A percentile compares a stretch with the other conserved stretches of the same genome.
Evolutionary conservation across 164 flowering plant genomes (phyloP).

Genomic region (Stephania yunnanensis): DNA sequence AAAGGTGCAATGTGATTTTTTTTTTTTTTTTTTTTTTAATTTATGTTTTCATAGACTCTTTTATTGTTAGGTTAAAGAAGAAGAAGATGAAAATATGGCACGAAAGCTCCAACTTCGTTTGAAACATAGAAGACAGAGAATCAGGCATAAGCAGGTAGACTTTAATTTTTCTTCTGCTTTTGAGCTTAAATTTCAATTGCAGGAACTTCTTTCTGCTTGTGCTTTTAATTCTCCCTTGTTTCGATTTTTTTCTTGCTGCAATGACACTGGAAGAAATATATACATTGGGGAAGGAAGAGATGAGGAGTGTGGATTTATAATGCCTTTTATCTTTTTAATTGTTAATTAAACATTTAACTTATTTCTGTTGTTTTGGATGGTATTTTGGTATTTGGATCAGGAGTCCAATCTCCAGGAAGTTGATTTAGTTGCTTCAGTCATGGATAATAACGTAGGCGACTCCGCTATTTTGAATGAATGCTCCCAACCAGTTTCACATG

Average conservation of each 20-base stretch:
- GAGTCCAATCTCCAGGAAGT: constrained; percentile 22
- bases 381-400: constrained; percentile 21
- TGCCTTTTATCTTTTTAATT: not conserved
- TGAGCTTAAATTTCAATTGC: not conserved
- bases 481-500: constrained; percentile 16
- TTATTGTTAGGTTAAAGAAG: constrained; percentile 78
- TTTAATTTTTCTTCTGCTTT: not conserved
- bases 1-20: too few relatives aligned
- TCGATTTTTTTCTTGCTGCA: not conserved
- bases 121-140: constrained; percentile 57
- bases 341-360: not conserved
- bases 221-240: not conserved
- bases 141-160: constrained; percentile 51
- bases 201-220: not conserved
- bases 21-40: not conserved
- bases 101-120: constrained; percentile 59
- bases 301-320: not conserved
- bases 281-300: too few relatives aligned
- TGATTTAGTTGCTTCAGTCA: constrained; percentile 15
- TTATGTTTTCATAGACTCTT: not conserved
- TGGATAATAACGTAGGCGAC: constrained; percentile 19
- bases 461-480: constrained; percentile 11
- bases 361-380: not conserved
- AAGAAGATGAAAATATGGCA: constrained; percentile 68
- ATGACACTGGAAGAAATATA: not conserved